These are phyloP conservation scores for Cutaneotrichosporon daszewskae DNA, from an alignment of 1,284 basidiomycete genomes.

Conservation along the genomic window DNA sequence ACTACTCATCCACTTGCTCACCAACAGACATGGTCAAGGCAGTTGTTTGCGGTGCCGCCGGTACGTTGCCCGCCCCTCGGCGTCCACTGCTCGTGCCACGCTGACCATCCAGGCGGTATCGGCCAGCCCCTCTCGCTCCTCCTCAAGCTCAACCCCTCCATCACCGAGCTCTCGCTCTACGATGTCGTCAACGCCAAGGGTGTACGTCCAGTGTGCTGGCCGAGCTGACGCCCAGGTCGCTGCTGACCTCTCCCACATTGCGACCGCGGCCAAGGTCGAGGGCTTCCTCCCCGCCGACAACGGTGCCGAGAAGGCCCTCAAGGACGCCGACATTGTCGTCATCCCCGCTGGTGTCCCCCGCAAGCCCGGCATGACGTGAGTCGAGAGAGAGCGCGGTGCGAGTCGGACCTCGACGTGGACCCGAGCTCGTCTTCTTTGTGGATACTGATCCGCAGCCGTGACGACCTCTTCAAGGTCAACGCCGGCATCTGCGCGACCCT, in stretches of 20 bases:
- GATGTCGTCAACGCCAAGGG: conserved; percentile 58
- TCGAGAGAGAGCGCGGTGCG: conserved; percentile 19
- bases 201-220: conserved; percentile 27
- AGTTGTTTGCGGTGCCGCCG: conserved; percentile 87
- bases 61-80: conserved; percentile 48
- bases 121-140: conserved; percentile 89
- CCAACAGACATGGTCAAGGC: conserved; percentile 69
- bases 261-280: conserved; percentile 73
- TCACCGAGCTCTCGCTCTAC: conserved; percentile 83
- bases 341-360: conserved; percentile 96
- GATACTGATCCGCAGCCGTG: conserved; percentile 54
- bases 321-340: conserved; percentile 65
- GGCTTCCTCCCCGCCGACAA: conserved; percentile 49
- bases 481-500: conserved; percentile 80
- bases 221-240: conserved; percentile 53
- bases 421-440: not conserved
- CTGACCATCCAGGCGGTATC: conserved; percentile 52
- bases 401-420: not conserved
- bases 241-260: conserved; percentile 88
- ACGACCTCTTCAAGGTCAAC: conserved; percentile 83
- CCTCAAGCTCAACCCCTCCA: conserved; percentile 76
- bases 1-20: conserved; percentile 5
- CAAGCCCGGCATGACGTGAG: conserved; percentile 65
- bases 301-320: conserved; percentile 44
- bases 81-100: not conserved